Conservation (phyloP, 345 rosid species). For the Eucalyptus grandis region DNA sequence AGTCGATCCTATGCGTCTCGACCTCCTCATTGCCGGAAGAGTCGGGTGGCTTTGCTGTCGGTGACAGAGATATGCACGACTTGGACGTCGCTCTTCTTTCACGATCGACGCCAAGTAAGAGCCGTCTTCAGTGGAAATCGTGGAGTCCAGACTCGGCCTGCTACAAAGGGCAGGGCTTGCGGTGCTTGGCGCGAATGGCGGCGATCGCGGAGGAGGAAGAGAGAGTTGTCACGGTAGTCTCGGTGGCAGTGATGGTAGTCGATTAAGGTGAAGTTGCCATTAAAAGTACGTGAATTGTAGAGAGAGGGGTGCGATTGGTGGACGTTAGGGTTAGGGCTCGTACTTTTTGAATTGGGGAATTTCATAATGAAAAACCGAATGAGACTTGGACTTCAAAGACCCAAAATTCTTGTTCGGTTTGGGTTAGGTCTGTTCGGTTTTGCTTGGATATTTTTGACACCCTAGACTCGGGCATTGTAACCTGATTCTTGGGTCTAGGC, state of each 20-base stretch:
- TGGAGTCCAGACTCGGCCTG: background rate
- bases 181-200: background rate
- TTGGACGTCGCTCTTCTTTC: no score
- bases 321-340: background rate
- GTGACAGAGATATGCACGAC: no score
- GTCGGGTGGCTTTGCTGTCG: no score
- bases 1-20: no score
- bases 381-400: no score
- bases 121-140: background rate
- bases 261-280: background rate
- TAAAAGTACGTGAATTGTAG: background rate
- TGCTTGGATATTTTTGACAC: background rate
- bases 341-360: background rate
- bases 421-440: no score
- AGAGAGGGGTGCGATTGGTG: background rate
- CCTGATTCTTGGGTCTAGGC: background rate
- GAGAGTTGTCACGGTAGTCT: background rate
- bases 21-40: no score
- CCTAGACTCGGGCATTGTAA: accelerated
- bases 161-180: background rate
- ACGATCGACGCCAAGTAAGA: background rate
- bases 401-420: no score
- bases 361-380: background rate
- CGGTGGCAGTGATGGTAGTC: background rate
- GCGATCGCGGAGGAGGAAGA: background rate